Evolutionary conservation across 2,329 filamentous ascomycete species (phyloP).

Genomic region (Ramularia collo-cygni): DNA sequence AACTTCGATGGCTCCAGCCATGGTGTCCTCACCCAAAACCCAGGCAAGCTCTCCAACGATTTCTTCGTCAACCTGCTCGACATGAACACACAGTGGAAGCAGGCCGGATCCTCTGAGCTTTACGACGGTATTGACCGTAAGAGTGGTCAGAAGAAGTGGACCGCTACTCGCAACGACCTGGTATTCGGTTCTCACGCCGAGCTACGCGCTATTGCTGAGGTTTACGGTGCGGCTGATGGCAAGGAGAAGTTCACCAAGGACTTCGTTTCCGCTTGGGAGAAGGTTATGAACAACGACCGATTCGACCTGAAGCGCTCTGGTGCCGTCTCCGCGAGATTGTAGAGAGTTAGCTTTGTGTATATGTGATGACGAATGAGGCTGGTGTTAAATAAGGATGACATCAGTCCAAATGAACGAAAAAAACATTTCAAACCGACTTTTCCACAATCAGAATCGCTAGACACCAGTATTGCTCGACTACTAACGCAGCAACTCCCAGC

Average conservation of each 20-base stretch:
- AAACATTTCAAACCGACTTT: too few relatives aligned
- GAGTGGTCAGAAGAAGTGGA: conserved; percentile 61
- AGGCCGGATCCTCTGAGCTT: conserved; percentile 46
- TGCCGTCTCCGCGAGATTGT: conserved; percentile 12
- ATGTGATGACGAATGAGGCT: too few relatives aligned
- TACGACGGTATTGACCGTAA: conserved; percentile 61
- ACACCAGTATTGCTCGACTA: too few relatives aligned
- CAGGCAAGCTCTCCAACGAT: conserved; percentile 67
- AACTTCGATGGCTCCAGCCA: conserved; percentile 64
- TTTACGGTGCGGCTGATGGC: conserved; percentile 57
- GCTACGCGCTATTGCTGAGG: conserved; percentile 62
- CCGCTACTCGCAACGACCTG: conserved; percentile 60
- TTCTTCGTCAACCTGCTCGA: conserved; percentile 78
- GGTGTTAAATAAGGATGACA: too few relatives aligned
- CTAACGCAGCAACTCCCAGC: too few relatives aligned
- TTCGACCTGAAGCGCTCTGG: conserved; percentile 47
- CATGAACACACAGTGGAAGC: conserved; percentile 58
- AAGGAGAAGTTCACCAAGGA: conserved; percentile 62
- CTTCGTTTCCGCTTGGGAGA: conserved; percentile 64
- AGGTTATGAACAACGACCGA: conserved; percentile 68
- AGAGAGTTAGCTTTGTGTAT: neutral
- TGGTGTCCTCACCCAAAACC: conserved; percentile 62
- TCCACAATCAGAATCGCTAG: too few relatives aligned
- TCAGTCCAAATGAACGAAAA: too few relatives aligned
- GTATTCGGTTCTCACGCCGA: conserved; percentile 69